Percentiles rank a stretch among this genome's conserved stretches.
Evolutionary conservation across 2,329 filamentous ascomycete genomes (phyloP).

Genomic region (Orbilia quercus): DNA sequence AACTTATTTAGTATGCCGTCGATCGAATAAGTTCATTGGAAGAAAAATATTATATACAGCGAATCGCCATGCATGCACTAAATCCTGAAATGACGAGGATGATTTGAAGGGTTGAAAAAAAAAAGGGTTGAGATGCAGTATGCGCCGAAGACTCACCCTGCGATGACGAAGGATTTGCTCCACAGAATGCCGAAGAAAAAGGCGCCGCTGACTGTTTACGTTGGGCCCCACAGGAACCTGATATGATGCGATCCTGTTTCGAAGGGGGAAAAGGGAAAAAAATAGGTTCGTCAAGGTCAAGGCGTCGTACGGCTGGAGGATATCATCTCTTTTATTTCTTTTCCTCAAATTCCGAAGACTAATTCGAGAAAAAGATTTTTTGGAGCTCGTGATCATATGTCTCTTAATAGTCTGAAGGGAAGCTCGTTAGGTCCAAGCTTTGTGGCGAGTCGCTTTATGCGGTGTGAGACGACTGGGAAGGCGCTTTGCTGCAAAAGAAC

Average conservation of each 20-base stretch:
- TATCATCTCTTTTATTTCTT: slow-evolving; percentile 11
- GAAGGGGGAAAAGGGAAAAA: background rate
- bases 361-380: slow-evolving; percentile 10
- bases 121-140: slow-evolving; percentile 4
- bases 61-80: slow-evolving; percentile 11
- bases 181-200: slow-evolving; percentile 21
- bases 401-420: slow-evolving; percentile 13
- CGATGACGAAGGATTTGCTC: slow-evolving; percentile 51
- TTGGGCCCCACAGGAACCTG: slow-evolving; percentile 11
- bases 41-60: background rate
- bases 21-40: background rate
- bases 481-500: slow-evolving; percentile 19
- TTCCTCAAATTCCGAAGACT: slow-evolving; percentile 1
- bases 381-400: slow-evolving; percentile 43
- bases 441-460: slow-evolving; percentile 15
- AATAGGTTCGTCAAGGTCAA: background rate
- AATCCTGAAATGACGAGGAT: slow-evolving; percentile 3
- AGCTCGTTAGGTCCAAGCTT: slow-evolving; percentile 26
- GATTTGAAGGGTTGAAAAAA: slow-evolving; percentile 2
- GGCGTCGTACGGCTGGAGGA: background rate
- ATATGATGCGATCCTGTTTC: slow-evolving; percentile 21
- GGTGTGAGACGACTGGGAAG: slow-evolving; percentile 43
- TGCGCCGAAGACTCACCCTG: slow-evolving; percentile 19
- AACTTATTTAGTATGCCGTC: background rate
- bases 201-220: slow-evolving; percentile 12